A percentile compares a stretch with the other conserved stretches of the same genome.
Conservation (phyloP, 2,329 filamentous ascomycete genomes). For the Pseudopithomyces chartarum region DNA sequence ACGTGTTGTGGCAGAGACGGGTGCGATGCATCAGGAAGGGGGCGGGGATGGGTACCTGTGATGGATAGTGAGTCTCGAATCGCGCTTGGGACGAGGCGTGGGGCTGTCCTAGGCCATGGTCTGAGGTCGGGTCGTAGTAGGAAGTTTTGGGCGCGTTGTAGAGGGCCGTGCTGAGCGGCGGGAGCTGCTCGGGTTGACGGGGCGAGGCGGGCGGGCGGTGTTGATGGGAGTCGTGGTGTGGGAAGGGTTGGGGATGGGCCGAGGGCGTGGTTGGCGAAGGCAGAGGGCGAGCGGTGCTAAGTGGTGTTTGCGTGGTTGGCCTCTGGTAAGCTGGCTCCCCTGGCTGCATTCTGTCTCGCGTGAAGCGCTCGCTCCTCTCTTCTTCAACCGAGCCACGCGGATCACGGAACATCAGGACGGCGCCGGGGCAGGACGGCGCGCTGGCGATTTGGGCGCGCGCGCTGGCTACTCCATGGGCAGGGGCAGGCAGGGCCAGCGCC, state of each 20-base stretch:
- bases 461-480: conserved; percentile 11
- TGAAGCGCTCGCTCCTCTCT: conserved; percentile 24
- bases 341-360: conserved; percentile 39
- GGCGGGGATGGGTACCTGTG: conserved; percentile 32
- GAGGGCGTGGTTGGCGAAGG: conserved; percentile 37
- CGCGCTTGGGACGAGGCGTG: conserved; percentile 26
- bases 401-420: conserved; percentile 34
- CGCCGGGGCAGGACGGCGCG: conserved; percentile 12
- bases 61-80: conserved; percentile 39
- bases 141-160: conserved; percentile 44
- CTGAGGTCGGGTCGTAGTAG: conserved; percentile 57
- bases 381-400: conserved; percentile 38
- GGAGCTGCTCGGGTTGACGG: conserved; percentile 44
- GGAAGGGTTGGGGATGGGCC: conserved; percentile 28
- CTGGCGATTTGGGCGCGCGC: not conserved
- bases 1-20: conserved; percentile 1
- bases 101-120: conserved; percentile 45
- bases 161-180: conserved; percentile 46
- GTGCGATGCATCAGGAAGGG: not conserved
- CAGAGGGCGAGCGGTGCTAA: conserved; percentile 39
- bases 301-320: conserved; percentile 41
- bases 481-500: conserved; percentile 8
- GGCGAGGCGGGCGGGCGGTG: conserved; percentile 43
- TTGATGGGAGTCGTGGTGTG: conserved; percentile 25
- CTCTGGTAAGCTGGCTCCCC: conserved; percentile 43